phyloP scores from a whole-genome alignment of 2,329 filamentous ascomycete species.

The Xylariaceae sp. region DNA sequence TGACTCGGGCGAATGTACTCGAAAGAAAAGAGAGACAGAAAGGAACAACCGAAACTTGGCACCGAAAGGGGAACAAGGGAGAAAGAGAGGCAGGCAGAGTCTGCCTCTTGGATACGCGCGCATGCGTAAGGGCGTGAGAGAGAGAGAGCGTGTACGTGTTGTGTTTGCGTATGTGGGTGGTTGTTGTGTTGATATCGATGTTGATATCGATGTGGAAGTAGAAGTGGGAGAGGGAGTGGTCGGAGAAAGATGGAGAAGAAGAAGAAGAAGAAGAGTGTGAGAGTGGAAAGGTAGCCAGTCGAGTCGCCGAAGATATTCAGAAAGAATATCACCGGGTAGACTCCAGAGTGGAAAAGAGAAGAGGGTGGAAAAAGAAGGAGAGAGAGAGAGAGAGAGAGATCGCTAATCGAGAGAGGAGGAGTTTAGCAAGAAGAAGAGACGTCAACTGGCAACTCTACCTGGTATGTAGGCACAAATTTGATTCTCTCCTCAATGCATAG shows the following conservation, averaged over 20 bases:
- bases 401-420: neutral
- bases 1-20: neutral
- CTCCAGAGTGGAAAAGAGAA: neutral
- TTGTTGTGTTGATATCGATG: too few relatives aligned
- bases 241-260: too few relatives aligned
- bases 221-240: neutral
- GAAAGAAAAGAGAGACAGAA: neutral
- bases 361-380: neutral
- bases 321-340: neutral
- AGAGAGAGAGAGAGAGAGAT: neutral
- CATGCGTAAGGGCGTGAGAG: neutral
- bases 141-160: neutral
- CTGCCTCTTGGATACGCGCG: too few relatives aligned
- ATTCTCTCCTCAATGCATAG: neutral
- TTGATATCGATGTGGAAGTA: neutral
- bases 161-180: neutral
- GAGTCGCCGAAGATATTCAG: neutral
- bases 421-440: neutral
- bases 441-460: neutral
- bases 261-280: too few relatives aligned
- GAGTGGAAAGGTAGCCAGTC: neutral
- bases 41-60: neutral
- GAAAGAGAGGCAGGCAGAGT: neutral
- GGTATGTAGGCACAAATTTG: neutral
- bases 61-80: neutral